These are phyloP conservation scores for Chlamydomonas sp. DNA, from an alignment of 139 green algal genomes.

Conservation along the genomic window DNA sequence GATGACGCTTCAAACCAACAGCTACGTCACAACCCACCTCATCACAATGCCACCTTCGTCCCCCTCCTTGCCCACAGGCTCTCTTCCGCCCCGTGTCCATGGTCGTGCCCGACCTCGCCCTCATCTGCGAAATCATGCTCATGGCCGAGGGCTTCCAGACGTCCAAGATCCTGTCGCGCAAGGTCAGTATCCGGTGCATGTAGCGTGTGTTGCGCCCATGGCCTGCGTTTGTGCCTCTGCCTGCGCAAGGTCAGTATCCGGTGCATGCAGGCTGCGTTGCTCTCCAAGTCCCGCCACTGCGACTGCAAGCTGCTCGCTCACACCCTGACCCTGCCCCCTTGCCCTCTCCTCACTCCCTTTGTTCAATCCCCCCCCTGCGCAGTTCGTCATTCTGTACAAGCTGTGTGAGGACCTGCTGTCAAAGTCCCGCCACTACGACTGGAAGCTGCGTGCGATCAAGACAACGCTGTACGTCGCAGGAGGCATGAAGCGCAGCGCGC, in stretches of 20 bases:
- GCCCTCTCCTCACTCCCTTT: no score
- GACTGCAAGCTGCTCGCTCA: conserved; percentile 97
- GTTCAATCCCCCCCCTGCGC: no score
- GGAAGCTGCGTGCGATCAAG: conserved; percentile 96
- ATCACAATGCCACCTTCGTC: neutral
- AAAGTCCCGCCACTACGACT: conserved; percentile 86
- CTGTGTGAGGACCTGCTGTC: conserved; percentile 87
- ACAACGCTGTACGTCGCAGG: conserved; percentile 91
- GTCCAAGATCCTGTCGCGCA: conserved; percentile 77
- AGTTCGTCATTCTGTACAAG: conserved; percentile 91
- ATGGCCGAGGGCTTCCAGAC: conserved; percentile 90
- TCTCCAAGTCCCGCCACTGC: conserved; percentile 80
- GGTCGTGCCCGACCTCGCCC: conserved; percentile 77
- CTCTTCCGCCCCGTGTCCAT: conserved; percentile 93
- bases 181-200: no score
- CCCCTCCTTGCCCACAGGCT: conserved; percentile 18
- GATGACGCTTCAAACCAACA: neutral
- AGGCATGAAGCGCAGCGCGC: conserved; percentile 81
- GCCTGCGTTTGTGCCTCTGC: no score
- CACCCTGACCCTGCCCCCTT: conserved; percentile 92
- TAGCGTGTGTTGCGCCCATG: no score
- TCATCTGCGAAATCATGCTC: conserved; percentile 96
- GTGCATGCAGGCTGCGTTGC: no score
- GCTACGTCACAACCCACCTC: neutral
- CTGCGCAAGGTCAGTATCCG: no score